Evolutionary conservation across 176 grass and related monocot species (phyloP).

Genomic region (Alopecurus myosuroides): DNA sequence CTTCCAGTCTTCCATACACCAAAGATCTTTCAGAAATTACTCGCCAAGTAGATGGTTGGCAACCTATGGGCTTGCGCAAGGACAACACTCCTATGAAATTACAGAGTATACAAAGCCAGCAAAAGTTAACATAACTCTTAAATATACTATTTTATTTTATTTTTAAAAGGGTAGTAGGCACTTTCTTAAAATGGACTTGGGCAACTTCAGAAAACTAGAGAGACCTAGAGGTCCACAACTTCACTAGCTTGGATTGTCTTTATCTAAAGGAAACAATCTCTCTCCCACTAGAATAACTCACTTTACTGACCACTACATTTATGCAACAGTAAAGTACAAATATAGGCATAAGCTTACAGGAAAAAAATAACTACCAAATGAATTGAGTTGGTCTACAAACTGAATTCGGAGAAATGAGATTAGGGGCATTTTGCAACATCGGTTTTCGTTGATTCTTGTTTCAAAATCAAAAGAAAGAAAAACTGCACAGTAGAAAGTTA

Average conservation of each 20-base stretch:
- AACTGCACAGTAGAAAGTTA: not conserved
- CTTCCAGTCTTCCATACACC: not conserved
- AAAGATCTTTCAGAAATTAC: slow-evolving; percentile 10
- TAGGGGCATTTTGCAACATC: not conserved
- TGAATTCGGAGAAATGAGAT: not conserved
- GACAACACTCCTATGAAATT: not conserved
- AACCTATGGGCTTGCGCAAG: not conserved
- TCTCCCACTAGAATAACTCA: not conserved
- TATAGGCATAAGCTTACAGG: not conserved
- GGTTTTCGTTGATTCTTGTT: not conserved
- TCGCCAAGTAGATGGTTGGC: not conserved
- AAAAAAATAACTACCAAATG: not conserved
- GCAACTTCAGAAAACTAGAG: not conserved
- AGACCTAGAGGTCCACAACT: not conserved
- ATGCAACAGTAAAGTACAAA: not conserved
- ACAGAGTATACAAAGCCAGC: not conserved
- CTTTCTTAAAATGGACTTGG: not conserved
- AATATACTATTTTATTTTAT: not conserved
- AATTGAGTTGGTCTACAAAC: not conserved
- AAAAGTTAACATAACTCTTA: not conserved
- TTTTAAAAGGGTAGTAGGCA: not conserved
- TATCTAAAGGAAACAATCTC: not conserved
- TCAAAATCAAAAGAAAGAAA: not conserved
- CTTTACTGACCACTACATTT: not conserved
- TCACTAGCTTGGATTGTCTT: not conserved